Evolutionary conservation across 1,284 basidiomycete species (phyloP).

Genomic region (Vanrija sp.): DNA sequence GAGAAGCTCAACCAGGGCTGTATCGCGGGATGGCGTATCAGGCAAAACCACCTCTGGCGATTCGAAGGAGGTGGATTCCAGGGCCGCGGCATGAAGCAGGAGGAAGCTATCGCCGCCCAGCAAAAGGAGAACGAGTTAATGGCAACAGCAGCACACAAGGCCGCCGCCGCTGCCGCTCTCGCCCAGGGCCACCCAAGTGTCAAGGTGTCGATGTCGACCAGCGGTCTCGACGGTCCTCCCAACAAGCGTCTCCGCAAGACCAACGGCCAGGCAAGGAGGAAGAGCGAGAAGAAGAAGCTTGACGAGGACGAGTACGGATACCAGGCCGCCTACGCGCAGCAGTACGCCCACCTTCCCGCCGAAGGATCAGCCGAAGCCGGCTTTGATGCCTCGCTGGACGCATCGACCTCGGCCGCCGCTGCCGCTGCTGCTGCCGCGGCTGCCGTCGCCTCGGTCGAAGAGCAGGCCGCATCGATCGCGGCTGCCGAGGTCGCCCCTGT

Average conservation of each 20-base stretch:
- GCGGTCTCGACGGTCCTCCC: constrained; percentile 4
- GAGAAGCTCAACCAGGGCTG: constrained; percentile 46
- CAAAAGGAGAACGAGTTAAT: constrained; percentile 40
- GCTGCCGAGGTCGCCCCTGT: not conserved
- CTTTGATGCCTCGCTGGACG: constrained; percentile 1
- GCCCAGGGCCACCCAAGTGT: constrained; percentile 45
- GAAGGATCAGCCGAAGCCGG: constrained; percentile 3
- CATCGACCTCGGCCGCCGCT: not conserved
- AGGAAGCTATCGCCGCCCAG: constrained; percentile 40
- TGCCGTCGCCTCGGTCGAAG: not conserved
- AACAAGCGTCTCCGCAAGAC: constrained; percentile 19
- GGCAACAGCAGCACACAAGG: constrained; percentile 40
- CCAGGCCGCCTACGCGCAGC: constrained; percentile 4
- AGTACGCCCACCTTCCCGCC: not conserved
- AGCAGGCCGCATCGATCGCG: not conserved
- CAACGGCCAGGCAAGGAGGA: constrained; percentile 18
- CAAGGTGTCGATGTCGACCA: constrained; percentile 36
- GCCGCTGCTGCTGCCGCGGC: not conserved
- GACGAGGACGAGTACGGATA: constrained; percentile 13
- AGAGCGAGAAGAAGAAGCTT: constrained; percentile 16
- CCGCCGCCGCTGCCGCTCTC: constrained; percentile 41
- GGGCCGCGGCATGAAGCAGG: constrained; percentile 47
- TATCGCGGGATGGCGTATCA: constrained; percentile 45
- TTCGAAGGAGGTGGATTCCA: constrained; percentile 47
- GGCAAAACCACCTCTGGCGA: constrained; percentile 46